Evolutionary conservation across 768 basidiomycete species (phyloP).

Genomic region (Butyriboletus loyo): DNA sequence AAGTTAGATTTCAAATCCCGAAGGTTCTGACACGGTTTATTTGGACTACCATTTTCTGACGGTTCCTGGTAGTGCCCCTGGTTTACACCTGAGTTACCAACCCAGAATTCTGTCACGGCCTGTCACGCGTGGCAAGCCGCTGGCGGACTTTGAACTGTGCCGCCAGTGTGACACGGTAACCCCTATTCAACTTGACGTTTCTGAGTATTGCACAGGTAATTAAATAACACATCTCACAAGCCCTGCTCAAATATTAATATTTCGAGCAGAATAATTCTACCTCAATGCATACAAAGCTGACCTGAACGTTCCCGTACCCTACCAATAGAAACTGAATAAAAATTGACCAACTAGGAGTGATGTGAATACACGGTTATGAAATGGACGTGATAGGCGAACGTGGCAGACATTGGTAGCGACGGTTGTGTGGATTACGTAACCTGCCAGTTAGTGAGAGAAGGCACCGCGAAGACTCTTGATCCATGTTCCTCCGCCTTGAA

Average conservation of each 20-base stretch:
- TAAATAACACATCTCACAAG: neutral
- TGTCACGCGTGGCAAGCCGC: too few relatives aligned
- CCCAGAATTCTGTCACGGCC: too few relatives aligned
- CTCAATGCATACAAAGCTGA: neutral
- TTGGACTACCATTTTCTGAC: too few relatives aligned
- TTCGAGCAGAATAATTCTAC: neutral
- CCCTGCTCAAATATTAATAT: neutral
- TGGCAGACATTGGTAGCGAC: conserved; percentile 16
- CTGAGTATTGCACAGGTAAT: neutral
- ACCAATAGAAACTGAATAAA: neutral
- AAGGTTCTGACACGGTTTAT: too few relatives aligned
- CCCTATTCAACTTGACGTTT: neutral
- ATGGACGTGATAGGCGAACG: conserved; percentile 6
- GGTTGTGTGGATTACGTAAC: conserved; percentile 26
- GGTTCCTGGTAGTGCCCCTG: too few relatives aligned
- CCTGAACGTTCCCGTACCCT: neutral
- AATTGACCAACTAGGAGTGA: neutral
- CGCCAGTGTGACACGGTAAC: neutral
- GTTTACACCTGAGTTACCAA: too few relatives aligned
- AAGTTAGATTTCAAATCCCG: too few relatives aligned
- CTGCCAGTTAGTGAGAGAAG: conserved; percentile 6
- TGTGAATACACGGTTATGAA: conserved; percentile 6
- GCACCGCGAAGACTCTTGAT: conserved; percentile 11
- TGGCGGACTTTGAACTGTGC: neutral
- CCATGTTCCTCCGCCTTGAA: conserved; percentile 17